Base-by-base conservation (phyloP, 257 asterid genomes). In the Nemophila menziesii region DNA sequence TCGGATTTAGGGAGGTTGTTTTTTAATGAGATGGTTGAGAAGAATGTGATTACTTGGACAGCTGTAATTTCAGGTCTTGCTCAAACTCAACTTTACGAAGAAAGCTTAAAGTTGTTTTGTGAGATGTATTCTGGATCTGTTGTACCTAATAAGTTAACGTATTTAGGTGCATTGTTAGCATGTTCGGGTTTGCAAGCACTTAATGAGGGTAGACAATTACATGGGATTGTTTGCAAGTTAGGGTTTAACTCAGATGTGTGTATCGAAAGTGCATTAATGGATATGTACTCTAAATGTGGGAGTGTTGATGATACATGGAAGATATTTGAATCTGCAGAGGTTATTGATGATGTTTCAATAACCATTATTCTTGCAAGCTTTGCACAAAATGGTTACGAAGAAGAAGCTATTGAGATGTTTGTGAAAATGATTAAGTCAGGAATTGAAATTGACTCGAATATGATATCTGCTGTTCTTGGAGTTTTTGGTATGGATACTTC, bases 41-140 rank as follows among this genome's bases (percentile, higher is more conserved):
- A 69, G 53, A 81, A 81, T 67, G 98, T 89, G 20, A 74, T 89
- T 44, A 60, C 92, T 48, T 85, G 96, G 96, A 89, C 94, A 12
- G 92, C 94, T 42, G 67, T 54, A 23, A 76, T 89, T 60, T 77
- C 93, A 0, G 93, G 96, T 7, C 78, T 84, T 20, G 78, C 75
- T 22, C 74, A 72, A 39, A 80, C 70, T 53, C 76, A 61, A 45
- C 61, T 72, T 43, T 73, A 62, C 42, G 58, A 47, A 33, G 83
- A 78, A 48, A 76, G 93, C 61, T 67, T 89, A 72, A 68, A 59
- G 53, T 61, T 89, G 24, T 79, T 85, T 51, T 66, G 33, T 39
- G 60, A 72, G 40, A 80, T 89, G 93, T 54, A 58, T 13, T 10
- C 49, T 20, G 52, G 74, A 55, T 13, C 20, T 8, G 73, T 71